Percentiles rank a stretch among this genome's conserved stretches.
These are phyloP conservation scores for Aspergillus spinulosporus DNA, from an alignment of 2,329 filamentous ascomycete genomes.

Conservation along the genomic window DNA sequence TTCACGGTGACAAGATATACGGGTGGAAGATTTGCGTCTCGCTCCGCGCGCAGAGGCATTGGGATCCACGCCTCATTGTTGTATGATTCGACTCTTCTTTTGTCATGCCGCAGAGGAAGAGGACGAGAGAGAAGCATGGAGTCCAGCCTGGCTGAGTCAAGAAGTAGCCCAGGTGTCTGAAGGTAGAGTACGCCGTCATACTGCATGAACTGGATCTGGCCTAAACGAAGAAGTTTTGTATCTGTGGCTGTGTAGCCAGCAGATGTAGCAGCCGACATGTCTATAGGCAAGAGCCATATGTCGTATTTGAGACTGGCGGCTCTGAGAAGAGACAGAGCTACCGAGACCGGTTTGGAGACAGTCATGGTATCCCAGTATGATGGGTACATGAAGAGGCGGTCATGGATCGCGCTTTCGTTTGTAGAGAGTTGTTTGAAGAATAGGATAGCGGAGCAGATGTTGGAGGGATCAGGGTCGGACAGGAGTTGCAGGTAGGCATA, in stretches of 20 bases:
- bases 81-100: slow-evolving; percentile 36
- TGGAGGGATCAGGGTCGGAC: slow-evolving; percentile 42
- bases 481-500: slow-evolving; percentile 49
- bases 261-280: slow-evolving; percentile 37
- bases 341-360: slow-evolving; percentile 29
- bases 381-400: slow-evolving; percentile 50
- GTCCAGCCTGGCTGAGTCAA: slow-evolving; percentile 42
- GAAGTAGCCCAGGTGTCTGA: slow-evolving; percentile 42
- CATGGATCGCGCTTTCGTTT: slow-evolving; percentile 37
- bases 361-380: slow-evolving; percentile 44
- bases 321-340: slow-evolving; percentile 41
- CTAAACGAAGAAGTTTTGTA: slow-evolving; percentile 39
- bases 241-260: slow-evolving; percentile 37
- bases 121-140: slow-evolving; percentile 38
- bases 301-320: slow-evolving; percentile 41
- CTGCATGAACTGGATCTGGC: slow-evolving; percentile 42
- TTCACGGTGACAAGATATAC: slow-evolving; percentile 43
- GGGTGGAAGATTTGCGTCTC: slow-evolving; percentile 33
- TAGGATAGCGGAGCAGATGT: slow-evolving; percentile 48
- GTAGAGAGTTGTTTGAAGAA: slow-evolving; percentile 44
- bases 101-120: slow-evolving; percentile 36
- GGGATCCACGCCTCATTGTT: slow-evolving; percentile 43
- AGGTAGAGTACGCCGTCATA: slow-evolving; percentile 49
- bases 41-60: slow-evolving; percentile 36
- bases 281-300: slow-evolving; percentile 45